Conservation (phyloP, 805 yeast species). For the Pichia nanzhaoensis region DNA sequence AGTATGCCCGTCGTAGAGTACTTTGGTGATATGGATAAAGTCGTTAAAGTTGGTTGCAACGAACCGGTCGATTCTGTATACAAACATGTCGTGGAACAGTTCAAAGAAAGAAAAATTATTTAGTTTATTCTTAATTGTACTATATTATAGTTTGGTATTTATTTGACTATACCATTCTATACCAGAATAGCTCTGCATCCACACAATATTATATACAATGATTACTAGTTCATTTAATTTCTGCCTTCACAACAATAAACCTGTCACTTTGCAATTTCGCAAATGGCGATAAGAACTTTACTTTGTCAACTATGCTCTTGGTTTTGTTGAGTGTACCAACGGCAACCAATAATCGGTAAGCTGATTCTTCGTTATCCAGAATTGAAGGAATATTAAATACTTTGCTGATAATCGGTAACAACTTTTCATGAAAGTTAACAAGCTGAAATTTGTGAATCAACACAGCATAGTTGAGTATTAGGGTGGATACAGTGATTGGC, state of each 20-base stretch:
- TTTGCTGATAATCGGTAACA: conserved; percentile 6
- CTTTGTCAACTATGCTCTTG: conserved; percentile 9
- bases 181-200: too few species aligned
- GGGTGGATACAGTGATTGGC: conserved; percentile 39
- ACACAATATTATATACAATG: too few species aligned
- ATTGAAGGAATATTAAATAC: conserved; percentile 13
- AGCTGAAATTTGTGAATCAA: conserved; percentile 29
- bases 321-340: conserved; percentile 49
- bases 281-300: conserved; percentile 11
- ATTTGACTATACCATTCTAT: too few species aligned
- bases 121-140: conserved; percentile 1
- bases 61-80: conserved; percentile 77
- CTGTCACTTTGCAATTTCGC: conserved; percentile 14
- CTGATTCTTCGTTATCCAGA: conserved; percentile 50
- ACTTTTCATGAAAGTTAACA: conserved; percentile 11
- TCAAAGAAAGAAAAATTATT: conserved; percentile 38
- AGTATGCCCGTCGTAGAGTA: conserved; percentile 91
- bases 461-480: conserved; percentile 43
- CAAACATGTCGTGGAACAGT: conserved; percentile 56
- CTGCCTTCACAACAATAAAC: conserved; percentile 19
- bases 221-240: conserved; percentile 13
- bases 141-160: too few species aligned
- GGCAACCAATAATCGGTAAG: conserved; percentile 56
- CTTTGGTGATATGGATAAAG: conserved; percentile 65
- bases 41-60: conserved; percentile 73